Conservation (phyloP, 148 eudicot genomes). For the Rhododendron griersonianum region DNA sequence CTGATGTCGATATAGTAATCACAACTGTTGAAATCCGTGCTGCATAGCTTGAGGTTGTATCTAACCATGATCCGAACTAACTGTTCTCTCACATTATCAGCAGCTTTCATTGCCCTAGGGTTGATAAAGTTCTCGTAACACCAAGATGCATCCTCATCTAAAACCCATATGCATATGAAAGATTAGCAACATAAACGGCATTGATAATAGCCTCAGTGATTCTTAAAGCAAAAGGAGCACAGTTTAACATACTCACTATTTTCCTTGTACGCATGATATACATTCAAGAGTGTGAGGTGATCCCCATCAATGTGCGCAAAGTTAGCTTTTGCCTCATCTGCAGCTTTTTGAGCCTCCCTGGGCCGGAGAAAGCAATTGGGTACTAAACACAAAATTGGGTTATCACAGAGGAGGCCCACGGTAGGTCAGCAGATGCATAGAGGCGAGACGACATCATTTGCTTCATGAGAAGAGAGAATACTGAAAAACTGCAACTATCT, state of each 20-base stretch:
- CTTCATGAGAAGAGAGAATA: slow-evolving; percentile 97
- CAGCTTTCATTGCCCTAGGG: slow-evolving; percentile 69
- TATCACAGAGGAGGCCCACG: slow-evolving; percentile 99
- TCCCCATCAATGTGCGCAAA: slow-evolving; percentile 94
- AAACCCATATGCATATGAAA: not conserved
- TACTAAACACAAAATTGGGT: slow-evolving; percentile 93
- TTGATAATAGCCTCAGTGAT: not conserved
- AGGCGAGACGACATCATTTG: slow-evolving; percentile 94
- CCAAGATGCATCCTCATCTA: slow-evolving; percentile 90
- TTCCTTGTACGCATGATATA: slow-evolving; percentile 95
- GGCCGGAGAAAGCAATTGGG: slow-evolving; percentile 99
- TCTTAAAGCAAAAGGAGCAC: not conserved
- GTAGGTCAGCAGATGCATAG: slow-evolving; percentile 99
- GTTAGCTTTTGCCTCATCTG: slow-evolving; percentile 85
- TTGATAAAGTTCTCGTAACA: slow-evolving; percentile 92
- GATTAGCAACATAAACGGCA: not conserved
- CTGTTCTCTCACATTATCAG: slow-evolving; percentile 95
- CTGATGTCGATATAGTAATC: slow-evolving; percentile 90
- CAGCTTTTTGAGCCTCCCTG: slow-evolving; percentile 99
- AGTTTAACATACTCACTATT: slow-evolving; percentile 54
- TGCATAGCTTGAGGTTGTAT: slow-evolving; percentile 79
- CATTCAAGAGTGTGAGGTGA: slow-evolving; percentile 91
- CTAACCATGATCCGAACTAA: slow-evolving; percentile 85
- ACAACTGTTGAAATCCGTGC: slow-evolving; percentile 89
- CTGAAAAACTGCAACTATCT: slow-evolving; percentile 96